Evolutionary conservation across 1,284 basidiomycete genomes (phyloP), one percentile per base, ranked within the genome.

Genomic region (Neolentinus lepideus): DNA sequence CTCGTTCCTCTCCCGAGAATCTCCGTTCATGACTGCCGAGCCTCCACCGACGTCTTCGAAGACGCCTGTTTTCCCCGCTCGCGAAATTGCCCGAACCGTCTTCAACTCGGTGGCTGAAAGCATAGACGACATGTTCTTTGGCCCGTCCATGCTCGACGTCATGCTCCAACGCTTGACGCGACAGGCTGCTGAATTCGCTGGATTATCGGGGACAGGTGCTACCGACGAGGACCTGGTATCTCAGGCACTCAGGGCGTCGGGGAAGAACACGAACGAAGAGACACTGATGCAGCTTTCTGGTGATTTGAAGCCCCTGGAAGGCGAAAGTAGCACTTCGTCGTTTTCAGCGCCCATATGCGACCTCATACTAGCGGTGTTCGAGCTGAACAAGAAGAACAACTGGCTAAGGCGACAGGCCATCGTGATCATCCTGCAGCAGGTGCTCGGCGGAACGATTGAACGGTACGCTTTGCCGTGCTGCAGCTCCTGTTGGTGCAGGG

Each of bases 401-500:
- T 99, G 96, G 96, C 75, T 98, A 29, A 78, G 95, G 53, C 79
- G 93, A n/a, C 95, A 98, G 69, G 95, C 96, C 1, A 93, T 98
- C 61, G 90, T 98, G 12, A 92, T 98, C 56, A 93, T 98, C 58
- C 73, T 98, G 51, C 96, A 98, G 69, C 95, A 98, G 67, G 85
- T 98, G 2, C 77, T 99, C 2, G 96, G 95, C 4, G 90, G 91
- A 10, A 98, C 96, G 0, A 94, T 98, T 60, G 96, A 99, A 70
- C 77, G 93, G 92, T 94, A 56, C 62, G 78, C 67, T 1, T 14
- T 6, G 46, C 4, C 31, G 22, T 51, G 19, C 38, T 35, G 57
- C 36, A 36, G 22, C 21, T 52, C 51, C 22, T 51, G 19, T 27
- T 29, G 21, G 27, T 26, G 43, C 2, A 19, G 9, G 14, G 25